phyloP scores from a whole-genome alignment of 306 rosid species.

The Ziziphus jujuba region DNA sequence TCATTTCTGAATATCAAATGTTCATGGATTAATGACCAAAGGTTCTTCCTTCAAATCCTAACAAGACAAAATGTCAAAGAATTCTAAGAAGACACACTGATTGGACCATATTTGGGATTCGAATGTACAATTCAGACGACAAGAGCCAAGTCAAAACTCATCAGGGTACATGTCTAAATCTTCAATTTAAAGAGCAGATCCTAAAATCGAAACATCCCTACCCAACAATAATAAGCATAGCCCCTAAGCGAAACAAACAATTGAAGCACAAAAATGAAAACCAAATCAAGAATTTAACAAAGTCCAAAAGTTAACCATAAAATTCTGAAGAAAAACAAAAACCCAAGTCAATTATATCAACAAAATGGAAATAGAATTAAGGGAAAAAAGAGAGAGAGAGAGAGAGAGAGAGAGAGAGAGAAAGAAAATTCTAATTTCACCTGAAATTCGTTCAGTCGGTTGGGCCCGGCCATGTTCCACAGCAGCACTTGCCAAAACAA shows the following conservation, averaged over 20 bases:
- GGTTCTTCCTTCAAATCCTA: not conserved
- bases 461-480: slow-evolving; percentile 54
- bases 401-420: too few relatives aligned
- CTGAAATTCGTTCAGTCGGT: slow-evolving; percentile 92
- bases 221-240: not conserved
- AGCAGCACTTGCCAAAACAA: slow-evolving; percentile 43
- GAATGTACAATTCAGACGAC: not conserved
- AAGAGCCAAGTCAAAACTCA: not conserved
- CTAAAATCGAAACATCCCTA: not conserved
- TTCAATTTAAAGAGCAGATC: slow-evolving; percentile 29
- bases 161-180: not conserved
- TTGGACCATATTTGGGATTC: not conserved
- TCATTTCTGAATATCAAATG: not conserved
- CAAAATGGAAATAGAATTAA: not conserved
- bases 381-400: not conserved
- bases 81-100: not conserved
- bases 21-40: not conserved
- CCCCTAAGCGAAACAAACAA: slow-evolving; percentile 9
- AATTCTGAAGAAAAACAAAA: slow-evolving; percentile 5
- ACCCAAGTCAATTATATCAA: slow-evolving; percentile 1
- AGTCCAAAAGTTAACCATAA: not conserved
- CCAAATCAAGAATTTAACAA: slow-evolving; percentile 9
- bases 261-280: slow-evolving; percentile 24
- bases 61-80: not conserved
- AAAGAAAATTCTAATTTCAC: slow-evolving; percentile 29